Percentiles rank a stretch among this genome's conserved stretches.
Evolutionary conservation across 2,329 filamentous ascomycete species (phyloP).

Genomic region (Exophiala bonariae): DNA sequence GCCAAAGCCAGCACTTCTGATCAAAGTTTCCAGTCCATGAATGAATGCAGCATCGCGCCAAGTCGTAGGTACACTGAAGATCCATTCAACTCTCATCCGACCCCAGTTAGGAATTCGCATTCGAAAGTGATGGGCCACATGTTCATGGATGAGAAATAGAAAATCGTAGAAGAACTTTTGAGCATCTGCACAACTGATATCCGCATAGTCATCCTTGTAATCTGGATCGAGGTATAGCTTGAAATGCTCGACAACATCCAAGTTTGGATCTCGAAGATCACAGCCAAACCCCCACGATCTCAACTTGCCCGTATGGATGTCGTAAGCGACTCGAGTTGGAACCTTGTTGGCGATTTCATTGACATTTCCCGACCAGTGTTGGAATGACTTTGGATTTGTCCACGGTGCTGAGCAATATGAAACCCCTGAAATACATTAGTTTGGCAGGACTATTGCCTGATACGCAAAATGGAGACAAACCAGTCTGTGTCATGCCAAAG

Average conservation of each 20-base stretch:
- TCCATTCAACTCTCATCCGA: conserved; percentile 36
- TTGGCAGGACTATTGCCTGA: not conserved
- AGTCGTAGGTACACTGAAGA: conserved; percentile 45
- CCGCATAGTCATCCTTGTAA: conserved; percentile 30
- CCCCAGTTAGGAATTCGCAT: conserved; percentile 30
- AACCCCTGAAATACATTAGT: conserved; percentile 29
- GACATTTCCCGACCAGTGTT: conserved; percentile 36
- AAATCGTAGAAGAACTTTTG: conserved; percentile 36
- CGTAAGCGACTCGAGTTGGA: conserved; percentile 33
- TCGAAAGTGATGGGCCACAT: conserved; percentile 32
- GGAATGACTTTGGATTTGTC: conserved; percentile 35
- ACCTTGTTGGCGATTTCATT: conserved; percentile 37
- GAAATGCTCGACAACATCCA: conserved; percentile 37
- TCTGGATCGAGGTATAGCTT: conserved; percentile 37
- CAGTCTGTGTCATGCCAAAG: conserved; percentile 33
- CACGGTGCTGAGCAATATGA: conserved; percentile 39
- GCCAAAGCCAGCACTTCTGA: conserved; percentile 33
- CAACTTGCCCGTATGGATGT: conserved; percentile 10
- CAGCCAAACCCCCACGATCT: conserved; percentile 38
- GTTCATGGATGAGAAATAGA: conserved; percentile 35
- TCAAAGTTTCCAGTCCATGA: conserved; percentile 34
- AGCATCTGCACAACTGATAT: conserved; percentile 28
- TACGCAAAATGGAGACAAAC: not conserved
- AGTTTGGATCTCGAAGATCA: conserved; percentile 32
- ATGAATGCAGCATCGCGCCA: conserved; percentile 41